Evolutionary conservation across 1,284 basidiomycete genomes (phyloP).

Genomic region (Leccinum cinnamomeum): DNA sequence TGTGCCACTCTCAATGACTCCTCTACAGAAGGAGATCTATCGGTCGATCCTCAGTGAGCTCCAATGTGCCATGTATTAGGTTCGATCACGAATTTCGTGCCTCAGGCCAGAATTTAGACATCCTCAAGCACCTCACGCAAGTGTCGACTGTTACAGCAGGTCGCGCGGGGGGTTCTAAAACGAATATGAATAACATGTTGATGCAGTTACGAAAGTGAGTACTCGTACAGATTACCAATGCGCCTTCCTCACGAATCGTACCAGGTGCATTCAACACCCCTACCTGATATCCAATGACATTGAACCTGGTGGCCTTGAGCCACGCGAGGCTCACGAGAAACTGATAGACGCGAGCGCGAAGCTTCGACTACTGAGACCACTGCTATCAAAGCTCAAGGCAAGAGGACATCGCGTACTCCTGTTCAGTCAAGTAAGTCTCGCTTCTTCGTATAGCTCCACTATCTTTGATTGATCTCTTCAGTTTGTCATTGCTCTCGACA

Average conservation of each 20-base stretch:
- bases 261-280: conserved; percentile 84
- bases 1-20: conserved; percentile 87
- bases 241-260: conserved; percentile 7
- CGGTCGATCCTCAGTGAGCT: conserved; percentile 71
- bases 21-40: conserved; percentile 89
- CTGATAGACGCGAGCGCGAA: conserved; percentile 87
- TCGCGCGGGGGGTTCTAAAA: conserved; percentile 37
- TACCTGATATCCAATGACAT: conserved; percentile 85
- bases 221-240: background rate
- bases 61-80: background rate
- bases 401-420: conserved; percentile 93
- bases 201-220: conserved; percentile 85
- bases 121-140: conserved; percentile 60
- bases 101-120: conserved; percentile 65
- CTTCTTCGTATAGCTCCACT: background rate
- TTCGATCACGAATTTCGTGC: conserved; percentile 11
- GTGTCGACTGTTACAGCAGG: conserved; percentile 37
- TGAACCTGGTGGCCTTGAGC: conserved; percentile 68
- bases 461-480: conserved; percentile 34
- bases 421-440: conserved; percentile 85
- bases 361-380: conserved; percentile 76
- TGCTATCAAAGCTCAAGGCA: conserved; percentile 87
- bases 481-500: conserved; percentile 90
- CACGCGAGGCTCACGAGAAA: conserved; percentile 70
- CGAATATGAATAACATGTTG: conserved; percentile 71